Base-by-base conservation (phyloP, 2,329 filamentous ascomycete genomes). In the Microdochium bolleyi region DNA sequence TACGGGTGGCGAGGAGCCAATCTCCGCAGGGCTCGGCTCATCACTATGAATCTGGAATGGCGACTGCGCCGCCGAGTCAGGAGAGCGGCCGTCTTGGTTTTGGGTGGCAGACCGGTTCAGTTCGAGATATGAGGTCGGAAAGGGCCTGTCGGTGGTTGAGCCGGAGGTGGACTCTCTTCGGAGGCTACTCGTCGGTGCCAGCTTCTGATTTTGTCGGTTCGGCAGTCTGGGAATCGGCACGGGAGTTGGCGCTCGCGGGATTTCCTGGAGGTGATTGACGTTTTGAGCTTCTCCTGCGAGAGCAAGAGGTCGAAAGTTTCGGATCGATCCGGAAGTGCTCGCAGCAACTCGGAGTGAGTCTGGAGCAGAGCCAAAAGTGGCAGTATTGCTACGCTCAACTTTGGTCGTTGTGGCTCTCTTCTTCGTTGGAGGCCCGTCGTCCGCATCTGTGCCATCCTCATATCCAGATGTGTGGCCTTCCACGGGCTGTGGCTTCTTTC, bases 271-370 rank as follows among this genome's bases (percentile, higher is more conserved):
- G 60, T 88, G 82, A 49, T 67, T 77, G 32, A 69, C 71, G 27
- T 64, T 55, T 3, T 73, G 64, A 3, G 67, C 65, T 19, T 76
- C 75, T 24, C 69, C 70, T 2, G 71, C 75, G 24, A 78, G 72
- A 30, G 79, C 76, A 53, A 89, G 78, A 3, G 92, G 92, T 48
- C 91, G 82, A 67, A 96, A 88, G 49, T 85, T 86, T 46, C 92
- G 87, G 54, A 97, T 78, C 4, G 92, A 96, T 44, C 90, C 89
- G 48, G 92, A 87, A 16, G 89, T 95, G 65, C 90, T 95, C 49
- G 92, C 92, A 55, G 89, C 86, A n/a, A 96, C 90, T 49, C 92
- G 82, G 24, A 97, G 75, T 3, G 89, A 95, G 49, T 94, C 90
- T 10, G 84, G 81, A 27, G 84, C 84, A 38, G 82, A 78, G 51